A percentile compares a stretch with the other conserved stretches of the same genome.
Conservation (phyloP, 2,329 filamentous ascomycete species). For the Ustilaginoidea virens region DNA sequence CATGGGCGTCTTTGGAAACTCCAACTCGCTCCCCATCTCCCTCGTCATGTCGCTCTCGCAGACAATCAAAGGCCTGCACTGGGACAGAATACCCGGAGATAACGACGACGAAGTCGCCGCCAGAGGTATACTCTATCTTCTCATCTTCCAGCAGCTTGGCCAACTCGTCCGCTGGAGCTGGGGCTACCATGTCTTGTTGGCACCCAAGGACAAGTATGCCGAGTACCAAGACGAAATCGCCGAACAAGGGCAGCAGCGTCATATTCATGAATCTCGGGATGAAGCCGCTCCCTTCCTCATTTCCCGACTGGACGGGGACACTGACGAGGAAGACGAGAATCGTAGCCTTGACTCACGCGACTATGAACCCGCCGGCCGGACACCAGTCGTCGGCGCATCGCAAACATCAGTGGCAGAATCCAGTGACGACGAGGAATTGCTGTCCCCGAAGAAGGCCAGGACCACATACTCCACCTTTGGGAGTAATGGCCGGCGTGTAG, state of each 20-base stretch:
- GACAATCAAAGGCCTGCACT: slow-evolving; percentile 82
- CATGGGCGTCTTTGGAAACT: slow-evolving; percentile 97
- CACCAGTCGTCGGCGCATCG: slow-evolving; percentile 35
- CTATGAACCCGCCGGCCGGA: slow-evolving; percentile 40
- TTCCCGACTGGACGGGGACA: slow-evolving; percentile 17
- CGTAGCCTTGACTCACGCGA: slow-evolving; percentile 26
- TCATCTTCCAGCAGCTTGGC: slow-evolving; percentile 95
- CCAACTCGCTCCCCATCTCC: slow-evolving; percentile 93
- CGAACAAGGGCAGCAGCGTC: slow-evolving; percentile 45
- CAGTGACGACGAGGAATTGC: slow-evolving; percentile 25
- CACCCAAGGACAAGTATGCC: slow-evolving; percentile 59
- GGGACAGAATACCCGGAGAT: slow-evolving; percentile 80
- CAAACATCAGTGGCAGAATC: slow-evolving; percentile 32
- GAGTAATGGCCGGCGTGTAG: no score
- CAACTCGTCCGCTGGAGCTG: slow-evolving; percentile 95
- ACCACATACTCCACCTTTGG: slow-evolving; percentile 11
- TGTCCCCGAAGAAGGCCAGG: slow-evolving; percentile 16
- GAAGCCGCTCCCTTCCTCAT: slow-evolving; percentile 31
- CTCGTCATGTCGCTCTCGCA: slow-evolving; percentile 87
- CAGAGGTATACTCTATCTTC: slow-evolving; percentile 81
- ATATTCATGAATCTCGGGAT: slow-evolving; percentile 25
- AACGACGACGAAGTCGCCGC: slow-evolving; percentile 92
- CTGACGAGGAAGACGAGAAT: slow-evolving; percentile 21
- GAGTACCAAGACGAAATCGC: slow-evolving; percentile 41
- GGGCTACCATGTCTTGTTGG: slow-evolving; percentile 92